phyloP scores from a whole-genome alignment of 371 early-diverging fungal species.

The Saksenaea oblongispora region DNA sequence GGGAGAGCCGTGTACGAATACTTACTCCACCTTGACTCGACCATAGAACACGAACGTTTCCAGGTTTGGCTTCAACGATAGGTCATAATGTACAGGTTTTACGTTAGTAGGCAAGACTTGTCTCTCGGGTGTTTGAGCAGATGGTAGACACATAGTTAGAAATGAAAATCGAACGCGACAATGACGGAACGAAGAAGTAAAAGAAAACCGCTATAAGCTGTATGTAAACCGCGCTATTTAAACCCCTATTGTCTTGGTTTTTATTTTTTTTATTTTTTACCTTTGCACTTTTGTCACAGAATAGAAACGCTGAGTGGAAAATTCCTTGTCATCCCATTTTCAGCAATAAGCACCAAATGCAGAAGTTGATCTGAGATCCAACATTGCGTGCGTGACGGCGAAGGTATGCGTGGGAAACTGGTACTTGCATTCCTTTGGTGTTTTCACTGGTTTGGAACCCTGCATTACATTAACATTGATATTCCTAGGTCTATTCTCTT shows the following conservation, averaged over 20 bases:
- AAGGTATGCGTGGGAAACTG: neutral
- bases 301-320: neutral
- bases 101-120: constrained; percentile 76
- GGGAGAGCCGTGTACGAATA: neutral
- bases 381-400: neutral
- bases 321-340: constrained; percentile 10
- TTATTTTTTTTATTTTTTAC: neutral
- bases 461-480: neutral
- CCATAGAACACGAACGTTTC: constrained; percentile 69
- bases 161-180: neutral
- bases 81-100: constrained; percentile 73
- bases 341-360: constrained; percentile 17
- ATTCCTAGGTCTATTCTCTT: neutral
- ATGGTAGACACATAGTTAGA: constrained; percentile 18
- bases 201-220: neutral
- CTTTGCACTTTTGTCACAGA: neutral
- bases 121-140: constrained; percentile 29
- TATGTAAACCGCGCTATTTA: neutral
- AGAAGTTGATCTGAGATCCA: constrained; percentile 8
- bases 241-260: neutral
- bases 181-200: neutral
- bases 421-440: neutral
- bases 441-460: neutral
- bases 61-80: constrained; percentile 69
- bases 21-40: constrained; percentile 59